Base-by-base conservation (phyloP, 2,329 filamentous ascomycete genomes). In the Colletotrichum navitas region DNA sequence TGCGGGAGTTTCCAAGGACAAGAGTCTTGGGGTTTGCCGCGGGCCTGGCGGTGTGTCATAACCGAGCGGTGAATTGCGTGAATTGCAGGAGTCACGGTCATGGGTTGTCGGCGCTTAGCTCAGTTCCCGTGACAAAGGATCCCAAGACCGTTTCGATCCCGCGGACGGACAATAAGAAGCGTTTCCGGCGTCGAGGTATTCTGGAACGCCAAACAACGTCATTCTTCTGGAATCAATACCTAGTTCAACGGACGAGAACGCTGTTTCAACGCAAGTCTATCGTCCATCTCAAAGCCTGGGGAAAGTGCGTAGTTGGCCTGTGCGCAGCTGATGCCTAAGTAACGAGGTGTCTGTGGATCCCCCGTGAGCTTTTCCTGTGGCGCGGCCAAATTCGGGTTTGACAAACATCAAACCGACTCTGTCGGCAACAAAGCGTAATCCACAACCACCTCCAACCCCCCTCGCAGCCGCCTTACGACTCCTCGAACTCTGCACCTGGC, bases 371-470 rank as follows among this genome's bases (percentile, higher is more conserved):
- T 81, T 80, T 81, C 75, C 78, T 76, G 75, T 74, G 74, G 67
- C 73, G 73, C 78, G 79, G 80, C 78, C 80, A 80, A 79, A 77
- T 79, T 78, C 79, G 80, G 79, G 76, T 79, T 79, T 78, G 70
- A 64, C 68, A 73, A 54, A 65, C 65, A 66, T 66, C 77, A 78
- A 78, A 78, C 71, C 76, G 77, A 77, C 79, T 78, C 75, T 78
- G 79, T 76, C 79, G 66, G 79, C 77, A 78, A 75, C 71, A 49
- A n/a, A n/a, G 39, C 68, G 45, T 52, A 52, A 62, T 36, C 52
- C 59, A 52, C 59, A 63, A 51, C 51, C 49, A 36, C 66, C 49
- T 58, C 51, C 63, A 43, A 34, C 52, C 43, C 55, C 62, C 52
- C 45, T 54, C 24, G 26, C 43, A 63, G 14, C 24, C 49, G 36